phyloP scores from a whole-genome alignment of 306 rosid species.

The Coriaria nepalensis region DNA sequence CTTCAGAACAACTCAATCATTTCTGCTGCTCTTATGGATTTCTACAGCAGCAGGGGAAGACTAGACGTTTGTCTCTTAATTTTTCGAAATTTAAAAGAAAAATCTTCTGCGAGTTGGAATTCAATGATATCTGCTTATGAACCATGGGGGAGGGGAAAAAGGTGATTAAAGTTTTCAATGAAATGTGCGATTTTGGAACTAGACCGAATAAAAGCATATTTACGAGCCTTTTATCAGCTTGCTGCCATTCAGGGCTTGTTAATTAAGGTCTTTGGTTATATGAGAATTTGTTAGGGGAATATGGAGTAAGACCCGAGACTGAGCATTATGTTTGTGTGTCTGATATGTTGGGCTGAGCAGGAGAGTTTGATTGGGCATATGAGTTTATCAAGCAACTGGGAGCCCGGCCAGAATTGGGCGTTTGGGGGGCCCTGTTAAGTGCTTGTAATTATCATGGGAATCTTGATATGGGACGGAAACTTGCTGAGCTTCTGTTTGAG shows the following conservation, averaged over 20 bases:
- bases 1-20: constrained; percentile 28
- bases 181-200: constrained; percentile 26
- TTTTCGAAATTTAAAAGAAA: constrained; percentile 22
- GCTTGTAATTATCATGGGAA: constrained; percentile 52
- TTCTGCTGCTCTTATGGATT: constrained; percentile 40
- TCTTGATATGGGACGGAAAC: constrained; percentile 31
- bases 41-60: constrained; percentile 44
- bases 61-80: constrained; percentile 34
- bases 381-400: constrained; percentile 23
- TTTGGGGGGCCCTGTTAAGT: constrained; percentile 48
- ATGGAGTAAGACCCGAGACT: constrained; percentile 29
- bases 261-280: constrained; percentile 33
- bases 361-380: constrained; percentile 34
- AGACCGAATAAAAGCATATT: constrained; percentile 42
- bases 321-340: constrained; percentile 44
- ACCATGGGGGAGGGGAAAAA: constrained; percentile 35
- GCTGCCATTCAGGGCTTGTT: constrained; percentile 43
- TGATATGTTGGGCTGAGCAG: constrained; percentile 44
- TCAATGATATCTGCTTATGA: constrained; percentile 44
- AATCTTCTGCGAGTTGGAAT: constrained; percentile 45
- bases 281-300: constrained; percentile 25
- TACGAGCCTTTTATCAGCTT: constrained; percentile 46
- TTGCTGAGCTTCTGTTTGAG: constrained; percentile 35
- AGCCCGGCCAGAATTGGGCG: constrained; percentile 22
- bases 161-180: constrained; percentile 31